Evolutionary conservation across 2,329 filamentous ascomycete species (phyloP).

Genomic region (Stemphylium vesicarium): DNA sequence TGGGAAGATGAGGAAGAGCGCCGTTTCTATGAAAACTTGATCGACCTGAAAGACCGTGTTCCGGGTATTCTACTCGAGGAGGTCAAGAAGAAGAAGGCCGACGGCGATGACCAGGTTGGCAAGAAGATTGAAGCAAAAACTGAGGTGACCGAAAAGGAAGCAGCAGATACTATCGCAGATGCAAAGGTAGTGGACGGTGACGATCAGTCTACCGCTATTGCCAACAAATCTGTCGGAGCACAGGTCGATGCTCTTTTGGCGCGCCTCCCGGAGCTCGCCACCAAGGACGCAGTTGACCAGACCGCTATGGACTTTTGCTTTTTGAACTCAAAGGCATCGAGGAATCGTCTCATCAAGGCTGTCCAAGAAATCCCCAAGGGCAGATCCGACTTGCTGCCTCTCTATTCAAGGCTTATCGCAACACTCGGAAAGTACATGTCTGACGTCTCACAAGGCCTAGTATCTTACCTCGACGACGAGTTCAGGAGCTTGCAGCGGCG

Average conservation of each 20-base stretch:
- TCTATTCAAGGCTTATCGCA: constrained; percentile 90
- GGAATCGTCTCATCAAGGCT: constrained; percentile 91
- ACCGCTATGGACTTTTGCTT: constrained; percentile 97
- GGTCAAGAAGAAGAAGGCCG: constrained; percentile 88
- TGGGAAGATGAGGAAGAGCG: constrained; percentile 99
- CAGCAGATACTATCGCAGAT: constrained; percentile 51
- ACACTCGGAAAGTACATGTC: constrained; percentile 93
- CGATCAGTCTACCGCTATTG: constrained; percentile 90
- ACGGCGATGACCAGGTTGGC: constrained; percentile 80
- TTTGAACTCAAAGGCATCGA: constrained; percentile 95
- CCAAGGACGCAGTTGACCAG: constrained; percentile 90
- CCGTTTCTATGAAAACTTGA: constrained; percentile 95
- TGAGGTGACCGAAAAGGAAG: constrained; percentile 44
- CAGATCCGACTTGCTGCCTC: constrained; percentile 85
- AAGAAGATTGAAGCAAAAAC: constrained; percentile 68
- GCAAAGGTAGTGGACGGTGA: constrained; percentile 67
- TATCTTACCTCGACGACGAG: constrained; percentile 92
- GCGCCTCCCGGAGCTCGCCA: constrained; percentile 87
- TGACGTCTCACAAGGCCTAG: constrained; percentile 89
- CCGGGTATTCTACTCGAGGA: constrained; percentile 93
- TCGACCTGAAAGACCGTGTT: constrained; percentile 94
- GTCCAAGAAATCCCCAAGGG: constrained; percentile 95
- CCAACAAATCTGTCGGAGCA: constrained; percentile 95
- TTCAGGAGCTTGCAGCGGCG: constrained; percentile 95
- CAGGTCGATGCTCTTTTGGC: constrained; percentile 92